Base-by-base conservation (phyloP, 192 early-diverging fungal species). In the Bifiguratus adelaidae region DNA sequence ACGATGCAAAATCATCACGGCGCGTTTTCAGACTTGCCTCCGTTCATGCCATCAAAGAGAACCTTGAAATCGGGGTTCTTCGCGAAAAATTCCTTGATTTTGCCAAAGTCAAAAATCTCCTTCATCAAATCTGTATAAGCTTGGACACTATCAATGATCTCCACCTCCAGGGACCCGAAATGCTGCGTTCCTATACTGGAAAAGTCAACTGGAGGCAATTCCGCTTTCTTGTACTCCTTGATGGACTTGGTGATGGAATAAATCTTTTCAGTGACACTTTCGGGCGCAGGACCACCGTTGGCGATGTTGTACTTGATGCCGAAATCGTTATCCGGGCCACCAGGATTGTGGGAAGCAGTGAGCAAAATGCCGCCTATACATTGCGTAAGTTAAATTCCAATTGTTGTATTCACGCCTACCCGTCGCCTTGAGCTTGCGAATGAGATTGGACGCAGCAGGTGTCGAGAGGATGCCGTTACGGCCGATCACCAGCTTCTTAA, bases 341-440 rank as follows among this genome's bases (percentile, higher is more conserved):
- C 95, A 15, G 95, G 93, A 70, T 98, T 98, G 73, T 98, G 95
- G 23, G 92, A 95, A 9, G 95, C 95, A n/a, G 92, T 96, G 53
- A 98, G 67, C 37, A 98, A 76, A 40, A 98, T 95, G 38, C 93
- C 95, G 58, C 88, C 81, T 77, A 53, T 3, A 1, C 8, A 44
- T 12, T 34, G 32, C 1, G 37, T 40, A 4, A 15, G 37, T 13
- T 34, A 28, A 19, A 5, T 9, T n/a, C n/a, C 30, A 19, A 47
- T 7, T 21, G 16, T n/a, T 16, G 7, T 30, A 19, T 4, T 23
- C 12, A 7, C 0, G 5, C 54, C 19, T 60, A 75, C 82, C 92
- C 30, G 88, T 89, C 30, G 93, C 91, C 50, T 86, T 73, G 63
- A 68, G 70, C 52, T 83, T 84, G 50, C 91, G 81, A 53, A 98